Percentiles rank a stretch among this genome's conserved stretches.
phyloP scores from a whole-genome alignment of 2,329 filamentous ascomycete genomes.

The Talaromyces sp. region DNA sequence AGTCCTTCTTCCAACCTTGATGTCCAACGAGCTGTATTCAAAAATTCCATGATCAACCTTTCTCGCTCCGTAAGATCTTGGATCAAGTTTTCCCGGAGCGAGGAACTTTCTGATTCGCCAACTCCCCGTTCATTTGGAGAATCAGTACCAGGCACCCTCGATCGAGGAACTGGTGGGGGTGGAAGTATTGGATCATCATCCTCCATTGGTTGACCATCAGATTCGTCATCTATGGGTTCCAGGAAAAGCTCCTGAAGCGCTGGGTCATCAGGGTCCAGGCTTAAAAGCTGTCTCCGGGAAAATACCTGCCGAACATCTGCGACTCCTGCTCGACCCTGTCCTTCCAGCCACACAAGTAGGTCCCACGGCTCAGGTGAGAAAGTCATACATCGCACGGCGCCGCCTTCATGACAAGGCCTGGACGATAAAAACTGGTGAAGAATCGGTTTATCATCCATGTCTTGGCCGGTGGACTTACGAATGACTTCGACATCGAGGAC shows the following conservation, averaged over 20 bases:
- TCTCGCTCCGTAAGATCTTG: constrained; percentile 47
- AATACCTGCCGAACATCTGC: constrained; percentile 53
- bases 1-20: constrained; percentile 36
- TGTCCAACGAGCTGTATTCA: constrained; percentile 46
- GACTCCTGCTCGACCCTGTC: constrained; percentile 60
- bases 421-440: constrained; percentile 79
- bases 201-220: constrained; percentile 27
- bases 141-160: constrained; percentile 27
- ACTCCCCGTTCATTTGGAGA: constrained; percentile 20
- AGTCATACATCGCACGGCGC: constrained; percentile 85
- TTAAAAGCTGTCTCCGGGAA: constrained; percentile 46
- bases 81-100: constrained; percentile 39
- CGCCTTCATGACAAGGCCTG: constrained; percentile 67
- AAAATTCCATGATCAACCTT: constrained; percentile 46
- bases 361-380: constrained; percentile 91
- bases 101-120: constrained; percentile 28
- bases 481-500: constrained; percentile 47
- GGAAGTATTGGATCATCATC: constrained; percentile 25
- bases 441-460: constrained; percentile 50
- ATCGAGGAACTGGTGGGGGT: constrained; percentile 24
- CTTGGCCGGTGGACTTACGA: constrained; percentile 20
- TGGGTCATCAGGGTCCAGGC: constrained; percentile 39
- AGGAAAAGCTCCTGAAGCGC: constrained; percentile 37
- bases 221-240: constrained; percentile 32
- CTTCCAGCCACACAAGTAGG: constrained; percentile 90